Base-by-base conservation (phyloP, 345 rosid species). In the Fremontodendron californicum region DNA sequence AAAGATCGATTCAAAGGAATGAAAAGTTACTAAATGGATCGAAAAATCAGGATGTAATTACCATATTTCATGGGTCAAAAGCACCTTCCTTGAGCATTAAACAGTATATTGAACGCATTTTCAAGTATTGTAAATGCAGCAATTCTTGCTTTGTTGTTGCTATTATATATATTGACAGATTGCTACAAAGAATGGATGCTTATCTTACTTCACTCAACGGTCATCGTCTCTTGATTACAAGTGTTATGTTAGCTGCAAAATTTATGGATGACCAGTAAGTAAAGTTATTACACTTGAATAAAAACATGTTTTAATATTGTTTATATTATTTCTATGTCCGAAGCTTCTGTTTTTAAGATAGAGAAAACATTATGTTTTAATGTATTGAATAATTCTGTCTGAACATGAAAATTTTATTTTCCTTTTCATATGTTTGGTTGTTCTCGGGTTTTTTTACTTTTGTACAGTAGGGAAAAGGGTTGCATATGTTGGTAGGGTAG, bases 171-270 rank as follows among this genome's bases (percentile, higher is more conserved):
- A 80, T 84, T 12, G 78, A 83, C n/a, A 78, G 81, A 42, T 86
- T 81, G 79, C 75, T 81, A 27, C 77, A 78, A 42, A 29, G 15
- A 9, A 73, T 23, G 52, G 68, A 25, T 51, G 73, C 58, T 71
- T 74, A 15, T 75, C 85, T 86, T 15, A 83, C 88, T 42, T 82
- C 81, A 39, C 84, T 86, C 78, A 86, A 84, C 48, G 74, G 78
- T 46, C 89, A 86, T 71, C 87, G 89, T 27, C 87, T 86, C 65
- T 79, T 86, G 62, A 82, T 86, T 52, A 82, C 89, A 0, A 82
- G 84, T 82, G 57, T 84, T 8, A 70, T 86, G 78, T 64, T 84
- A 2, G 85, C 89, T 23, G 82, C 85, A 67, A 86, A 86, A 73
- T 80, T 86, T 73, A 69, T 81, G 82, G 85, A 86, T 12, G 81